Conservation (phyloP, 2,329 filamentous ascomycete species). For the Moelleriella libera region DNA sequence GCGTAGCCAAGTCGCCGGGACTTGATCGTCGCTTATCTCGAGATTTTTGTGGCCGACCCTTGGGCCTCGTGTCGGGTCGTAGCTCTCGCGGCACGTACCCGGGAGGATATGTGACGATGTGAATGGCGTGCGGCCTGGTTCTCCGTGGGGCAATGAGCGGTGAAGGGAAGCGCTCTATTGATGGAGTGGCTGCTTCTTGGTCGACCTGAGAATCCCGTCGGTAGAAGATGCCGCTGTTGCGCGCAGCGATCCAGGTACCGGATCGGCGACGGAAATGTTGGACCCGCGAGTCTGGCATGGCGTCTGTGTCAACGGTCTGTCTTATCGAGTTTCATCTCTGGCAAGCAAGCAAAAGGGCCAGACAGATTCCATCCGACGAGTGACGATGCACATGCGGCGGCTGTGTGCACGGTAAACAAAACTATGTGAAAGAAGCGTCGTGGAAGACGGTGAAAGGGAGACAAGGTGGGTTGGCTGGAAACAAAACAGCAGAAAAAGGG, state of each 20-base stretch:
- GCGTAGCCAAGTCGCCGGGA: background rate
- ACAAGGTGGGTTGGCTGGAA: background rate
- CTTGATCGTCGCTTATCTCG: constrained; percentile 1
- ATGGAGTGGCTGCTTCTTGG: constrained; percentile 1
- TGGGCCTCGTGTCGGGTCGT: constrained; percentile 10
- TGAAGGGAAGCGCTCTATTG: constrained; percentile 14
- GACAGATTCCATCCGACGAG: background rate
- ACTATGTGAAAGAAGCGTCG: background rate
- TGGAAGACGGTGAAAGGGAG: background rate
- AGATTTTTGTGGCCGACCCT: background rate
- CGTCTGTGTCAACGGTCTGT: constrained; percentile 2
- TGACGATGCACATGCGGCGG: background rate
- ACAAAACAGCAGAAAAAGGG: background rate
- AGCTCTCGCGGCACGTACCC: constrained; percentile 31
- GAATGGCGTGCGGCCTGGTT: constrained; percentile 25
- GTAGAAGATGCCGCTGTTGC: constrained; percentile 5
- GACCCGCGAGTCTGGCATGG: constrained; percentile 3
- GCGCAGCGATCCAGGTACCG: constrained; percentile 2
- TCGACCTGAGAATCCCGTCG: constrained; percentile 3
- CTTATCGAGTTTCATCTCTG: background rate
- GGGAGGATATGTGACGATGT: constrained; percentile 25
- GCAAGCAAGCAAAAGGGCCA: too few species aligned
- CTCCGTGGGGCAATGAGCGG: constrained; percentile 25
- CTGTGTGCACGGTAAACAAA: background rate
- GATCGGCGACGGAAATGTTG: constrained; percentile 2